Evolutionary conservation across 108 stramenopile genomes (phyloP).

Genomic region (Cyclotella baltica): DNA sequence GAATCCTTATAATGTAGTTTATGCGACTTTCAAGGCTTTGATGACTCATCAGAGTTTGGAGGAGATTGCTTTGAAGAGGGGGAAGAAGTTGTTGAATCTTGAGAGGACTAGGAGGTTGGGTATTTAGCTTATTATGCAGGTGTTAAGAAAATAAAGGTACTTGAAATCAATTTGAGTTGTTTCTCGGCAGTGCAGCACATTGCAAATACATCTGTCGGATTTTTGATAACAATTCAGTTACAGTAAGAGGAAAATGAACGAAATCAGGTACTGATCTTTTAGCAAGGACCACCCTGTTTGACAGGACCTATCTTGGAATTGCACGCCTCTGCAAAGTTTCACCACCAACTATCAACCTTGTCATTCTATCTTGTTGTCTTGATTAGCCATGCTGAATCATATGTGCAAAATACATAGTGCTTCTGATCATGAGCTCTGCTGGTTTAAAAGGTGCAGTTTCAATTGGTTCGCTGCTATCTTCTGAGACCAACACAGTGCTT

Average conservation of each 20-base stretch:
- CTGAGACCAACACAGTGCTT: constrained; percentile 43
- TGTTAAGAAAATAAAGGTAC: too few relatives aligned
- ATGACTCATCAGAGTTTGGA: constrained; percentile 90
- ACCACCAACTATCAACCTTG: too few relatives aligned
- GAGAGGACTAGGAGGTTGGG: constrained; percentile 80
- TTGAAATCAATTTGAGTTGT: background rate
- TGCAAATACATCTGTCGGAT: too few relatives aligned
- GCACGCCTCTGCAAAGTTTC: too few relatives aligned
- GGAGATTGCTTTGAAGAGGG: constrained; percentile 90
- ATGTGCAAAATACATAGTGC: too few relatives aligned
- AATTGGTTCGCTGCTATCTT: constrained; percentile 77
- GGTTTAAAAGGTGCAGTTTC: constrained; percentile 90
- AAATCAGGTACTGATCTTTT: too few relatives aligned
- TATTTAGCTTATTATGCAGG: constrained; percentile 42
- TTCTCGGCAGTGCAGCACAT: background rate
- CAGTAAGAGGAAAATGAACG: too few relatives aligned
- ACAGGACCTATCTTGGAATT: too few relatives aligned
- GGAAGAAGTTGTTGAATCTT: constrained; percentile 81
- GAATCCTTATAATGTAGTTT: constrained; percentile 85
- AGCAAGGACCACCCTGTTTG: too few relatives aligned
- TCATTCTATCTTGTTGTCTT: too few relatives aligned
- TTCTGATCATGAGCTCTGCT: constrained; percentile 75
- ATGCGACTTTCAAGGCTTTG: constrained; percentile 94
- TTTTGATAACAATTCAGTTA: too few relatives aligned
- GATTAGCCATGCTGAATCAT: too few relatives aligned